Conservation (phyloP, 2,329 filamentous ascomycete genomes). For the Tricladium varicosporioides region DNA sequence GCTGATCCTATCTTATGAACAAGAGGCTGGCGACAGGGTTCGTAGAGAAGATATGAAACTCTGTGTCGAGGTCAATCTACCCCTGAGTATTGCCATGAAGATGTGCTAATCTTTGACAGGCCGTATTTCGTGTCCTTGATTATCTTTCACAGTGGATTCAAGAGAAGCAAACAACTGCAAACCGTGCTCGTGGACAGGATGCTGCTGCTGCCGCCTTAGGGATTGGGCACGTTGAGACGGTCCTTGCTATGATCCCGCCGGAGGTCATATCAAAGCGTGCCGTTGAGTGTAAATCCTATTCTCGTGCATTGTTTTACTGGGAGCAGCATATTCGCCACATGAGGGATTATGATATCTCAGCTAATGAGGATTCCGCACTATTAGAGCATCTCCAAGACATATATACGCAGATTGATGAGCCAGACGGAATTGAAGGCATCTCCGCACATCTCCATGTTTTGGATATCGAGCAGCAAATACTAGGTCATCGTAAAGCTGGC, state of each 20-base stretch:
- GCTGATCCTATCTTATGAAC: slow-evolving; percentile 63
- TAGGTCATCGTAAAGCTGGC: slow-evolving; percentile 89
- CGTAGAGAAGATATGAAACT: slow-evolving; percentile 75
- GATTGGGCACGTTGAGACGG: slow-evolving; percentile 64
- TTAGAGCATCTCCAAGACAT: slow-evolving; percentile 85
- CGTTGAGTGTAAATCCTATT: slow-evolving; percentile 91
- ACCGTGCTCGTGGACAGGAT: slow-evolving; percentile 12
- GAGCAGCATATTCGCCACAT: slow-evolving; percentile 78
- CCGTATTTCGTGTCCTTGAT: slow-evolving; percentile 85
- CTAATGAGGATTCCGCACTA: slow-evolving; percentile 59
- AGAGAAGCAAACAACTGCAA: slow-evolving; percentile 45
- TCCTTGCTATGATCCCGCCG: slow-evolving; percentile 68
- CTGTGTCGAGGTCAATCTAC: slow-evolving; percentile 72
- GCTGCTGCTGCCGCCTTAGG: slow-evolving; percentile 44
- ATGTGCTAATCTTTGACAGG: slow-evolving; percentile 48
- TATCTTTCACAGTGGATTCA: slow-evolving; percentile 91
- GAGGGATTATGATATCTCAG: slow-evolving; percentile 10
- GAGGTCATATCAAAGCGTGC: slow-evolving; percentile 78
- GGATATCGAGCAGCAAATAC: slow-evolving; percentile 89
- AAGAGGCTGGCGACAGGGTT: slow-evolving; percentile 50
- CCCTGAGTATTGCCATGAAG: neutral
- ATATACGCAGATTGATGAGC: slow-evolving; percentile 96
- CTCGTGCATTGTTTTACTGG: slow-evolving; percentile 88
- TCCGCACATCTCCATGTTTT: slow-evolving; percentile 81
- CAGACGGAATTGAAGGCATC: slow-evolving; percentile 92